Base-by-base conservation (phyloP, 805 yeast genomes). In the Zygotorulaspora sp. region DNA sequence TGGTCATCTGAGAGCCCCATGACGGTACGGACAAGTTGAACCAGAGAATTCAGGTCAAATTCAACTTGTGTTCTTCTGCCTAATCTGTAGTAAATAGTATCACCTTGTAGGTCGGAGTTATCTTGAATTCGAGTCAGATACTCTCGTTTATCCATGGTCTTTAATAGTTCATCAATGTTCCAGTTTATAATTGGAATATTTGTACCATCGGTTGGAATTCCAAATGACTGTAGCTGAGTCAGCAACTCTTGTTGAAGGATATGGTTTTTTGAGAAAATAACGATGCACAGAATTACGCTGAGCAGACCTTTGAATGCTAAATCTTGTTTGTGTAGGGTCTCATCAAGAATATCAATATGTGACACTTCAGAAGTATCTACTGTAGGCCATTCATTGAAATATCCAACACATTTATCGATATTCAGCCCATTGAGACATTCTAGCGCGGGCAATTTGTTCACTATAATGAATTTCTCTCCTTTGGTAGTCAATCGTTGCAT, bases 41-140 rank as follows among this genome's bases (percentile, higher is more conserved):
- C 40, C 10, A 59, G 39, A 2, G 58, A 38, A 6, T 47, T 44
- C 18, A 50, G 20, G 5, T 42, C 48, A 32, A 59, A 55, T 25
- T 58, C 64, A 2, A 41, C 43, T 24, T 45, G 52, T 4, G 62
- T 50, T 28, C 61, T 38, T 44, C 56, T 50, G 2, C 63, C 64
- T 2, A 57, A 35, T 14, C 54, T 36, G 45, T 54, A 59, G 5
- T 45, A 33, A 1, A 45, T 43, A 10, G 46, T 40, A 3, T 46
- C 53, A 9, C 52, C 53, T 17, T 43, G 53, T 2, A 46, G 36
- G 17, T 50, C 60, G 4, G 62, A 43, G 15, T 41, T 50, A 30
- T 58, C 60, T 28, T 49, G 54, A 9, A 38, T 19, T n/a, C 42
- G 44, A 15, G 35, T 27, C 6, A 59, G 23, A 31, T 58, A 59